Evolutionary conservation across 2,329 filamentous ascomycete genomes (phyloP).

Genomic region (Hyphodiscus sp.): DNA sequence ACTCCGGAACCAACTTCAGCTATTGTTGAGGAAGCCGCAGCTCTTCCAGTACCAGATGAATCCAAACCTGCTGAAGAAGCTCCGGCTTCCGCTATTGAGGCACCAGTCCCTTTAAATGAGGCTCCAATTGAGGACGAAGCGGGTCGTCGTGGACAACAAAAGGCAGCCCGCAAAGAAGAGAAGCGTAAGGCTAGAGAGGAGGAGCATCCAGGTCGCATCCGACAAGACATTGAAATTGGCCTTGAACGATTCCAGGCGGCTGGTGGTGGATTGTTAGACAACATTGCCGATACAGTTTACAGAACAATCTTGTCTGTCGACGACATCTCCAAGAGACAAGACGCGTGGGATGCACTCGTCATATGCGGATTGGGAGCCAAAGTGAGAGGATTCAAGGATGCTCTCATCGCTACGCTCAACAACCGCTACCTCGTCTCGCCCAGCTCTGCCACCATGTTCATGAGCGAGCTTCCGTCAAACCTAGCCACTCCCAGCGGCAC

Average conservation of each 20-base stretch:
- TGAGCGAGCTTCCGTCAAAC: constrained; percentile 90
- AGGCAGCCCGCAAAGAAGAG: constrained; percentile 26
- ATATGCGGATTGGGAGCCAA: constrained; percentile 82
- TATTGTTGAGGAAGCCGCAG: neutral
- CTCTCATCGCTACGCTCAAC: constrained; percentile 71
- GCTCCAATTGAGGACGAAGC: constrained; percentile 18
- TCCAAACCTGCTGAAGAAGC: constrained; percentile 11
- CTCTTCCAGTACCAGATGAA: neutral
- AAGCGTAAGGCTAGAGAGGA: constrained; percentile 25
- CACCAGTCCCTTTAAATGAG: constrained; percentile 2
- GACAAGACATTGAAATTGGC: constrained; percentile 69
- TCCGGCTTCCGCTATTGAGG: constrained; percentile 1
- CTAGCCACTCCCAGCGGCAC: constrained; percentile 87
- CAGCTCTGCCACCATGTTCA: constrained; percentile 91
- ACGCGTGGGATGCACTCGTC: constrained; percentile 87
- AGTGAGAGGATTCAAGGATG: constrained; percentile 76
- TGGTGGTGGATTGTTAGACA: constrained; percentile 67
- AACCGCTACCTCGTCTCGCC: constrained; percentile 87
- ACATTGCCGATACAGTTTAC: constrained; percentile 78
- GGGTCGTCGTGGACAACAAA: constrained; percentile 22
- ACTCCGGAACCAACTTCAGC: constrained; percentile 26
- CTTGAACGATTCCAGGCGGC: constrained; percentile 67
- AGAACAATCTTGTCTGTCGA: constrained; percentile 75
- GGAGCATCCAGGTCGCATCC: constrained; percentile 44
- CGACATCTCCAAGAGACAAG: constrained; percentile 75